Base-by-base conservation (phyloP, 2,329 filamentous ascomycete species). In the Chalara sp. region DNA sequence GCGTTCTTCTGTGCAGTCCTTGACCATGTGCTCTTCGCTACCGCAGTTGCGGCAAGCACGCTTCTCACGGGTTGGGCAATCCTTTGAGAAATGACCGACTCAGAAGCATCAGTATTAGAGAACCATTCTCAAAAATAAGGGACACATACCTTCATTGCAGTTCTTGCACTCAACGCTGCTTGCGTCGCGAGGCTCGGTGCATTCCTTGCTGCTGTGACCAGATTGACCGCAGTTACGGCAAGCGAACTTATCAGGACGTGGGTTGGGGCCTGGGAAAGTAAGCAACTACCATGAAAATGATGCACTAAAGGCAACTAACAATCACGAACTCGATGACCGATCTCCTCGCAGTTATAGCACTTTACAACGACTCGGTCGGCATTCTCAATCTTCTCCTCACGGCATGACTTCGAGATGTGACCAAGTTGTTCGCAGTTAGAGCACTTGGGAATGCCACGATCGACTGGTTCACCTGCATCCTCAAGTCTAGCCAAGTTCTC, bases 291-390 rank as follows among this genome's bases (percentile, higher is more conserved):
- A 21, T 44, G 7, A 46, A 37, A 28, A 13, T 39, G 30, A 31
- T 40, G 13, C 32, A n/a, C 5, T 8, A 28, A 21, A n/a, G 10
- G n/a, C n/a, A 49, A 68, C 77, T 67, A 61, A 81, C 86, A 89
- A 58, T 89, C 84, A 47, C 85, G 81, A 47, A 83, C 69, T 52
- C 84, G 83, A 60, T 89, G 85, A 7, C 84, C 84, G 30, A 73
- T 68, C 39, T 76, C 73, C 4, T 75, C 69, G 57, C 86, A 89
- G 68, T 88, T 84, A 69, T 72, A 77, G 64, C 86, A 89, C 44
- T 72, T 73, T 46, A 86, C 75, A 21, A 70, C 68, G 37, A 73
- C 59, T 11, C 67, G 61, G 40, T 75, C 68, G 2, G 66, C 63
- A 29, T 63, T 68, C 61, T 83, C 80, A 0, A 64, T 53, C 56